Evolutionary conservation across 2,329 filamentous ascomycete species (phyloP).

Genomic region (Simplicillium aogashimaense): DNA sequence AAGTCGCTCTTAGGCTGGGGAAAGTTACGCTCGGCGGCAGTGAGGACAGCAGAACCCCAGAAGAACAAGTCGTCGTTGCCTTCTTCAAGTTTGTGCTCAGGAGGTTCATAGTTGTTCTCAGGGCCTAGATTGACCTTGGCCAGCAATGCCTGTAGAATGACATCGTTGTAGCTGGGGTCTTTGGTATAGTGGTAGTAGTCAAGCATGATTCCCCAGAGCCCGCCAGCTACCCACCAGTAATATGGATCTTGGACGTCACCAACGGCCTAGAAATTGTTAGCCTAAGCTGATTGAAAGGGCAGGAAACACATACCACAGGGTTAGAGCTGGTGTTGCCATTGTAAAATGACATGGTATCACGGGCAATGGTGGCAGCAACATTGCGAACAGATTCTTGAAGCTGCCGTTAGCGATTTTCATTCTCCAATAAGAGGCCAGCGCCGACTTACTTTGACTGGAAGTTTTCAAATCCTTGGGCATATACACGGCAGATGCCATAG

Average conservation of each 20-base stretch:
- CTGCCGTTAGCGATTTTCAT: background rate
- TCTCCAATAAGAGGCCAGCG: background rate
- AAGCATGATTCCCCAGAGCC: conserved; percentile 57
- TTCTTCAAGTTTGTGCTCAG: conserved; percentile 43
- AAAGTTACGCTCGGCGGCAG: conserved; percentile 52
- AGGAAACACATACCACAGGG: conserved; percentile 25
- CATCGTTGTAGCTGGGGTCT: conserved; percentile 51
- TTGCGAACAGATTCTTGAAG: conserved; percentile 48
- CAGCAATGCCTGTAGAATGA: conserved; percentile 47
- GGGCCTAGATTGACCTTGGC: conserved; percentile 46
- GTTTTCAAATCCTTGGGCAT: conserved; percentile 30
- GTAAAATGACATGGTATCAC: conserved; percentile 55
- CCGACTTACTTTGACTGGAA: conserved; percentile 19
- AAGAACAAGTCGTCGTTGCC: conserved; percentile 62
- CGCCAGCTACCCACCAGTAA: conserved; percentile 60
- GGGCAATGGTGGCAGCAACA: conserved; percentile 50
- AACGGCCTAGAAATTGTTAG: conserved; percentile 29
- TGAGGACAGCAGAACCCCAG: conserved; percentile 55
- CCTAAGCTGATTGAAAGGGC: too few species aligned
- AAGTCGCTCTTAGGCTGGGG: conserved; percentile 39
- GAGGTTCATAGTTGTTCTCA: conserved; percentile 49
- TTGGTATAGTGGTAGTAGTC: conserved; percentile 61
- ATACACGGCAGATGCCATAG: conserved; percentile 16
- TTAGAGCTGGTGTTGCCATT: conserved; percentile 48
- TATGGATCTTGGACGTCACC: conserved; percentile 56